Conservation (phyloP, 306 rosid species). For the Cucurbita pepo region DNA sequence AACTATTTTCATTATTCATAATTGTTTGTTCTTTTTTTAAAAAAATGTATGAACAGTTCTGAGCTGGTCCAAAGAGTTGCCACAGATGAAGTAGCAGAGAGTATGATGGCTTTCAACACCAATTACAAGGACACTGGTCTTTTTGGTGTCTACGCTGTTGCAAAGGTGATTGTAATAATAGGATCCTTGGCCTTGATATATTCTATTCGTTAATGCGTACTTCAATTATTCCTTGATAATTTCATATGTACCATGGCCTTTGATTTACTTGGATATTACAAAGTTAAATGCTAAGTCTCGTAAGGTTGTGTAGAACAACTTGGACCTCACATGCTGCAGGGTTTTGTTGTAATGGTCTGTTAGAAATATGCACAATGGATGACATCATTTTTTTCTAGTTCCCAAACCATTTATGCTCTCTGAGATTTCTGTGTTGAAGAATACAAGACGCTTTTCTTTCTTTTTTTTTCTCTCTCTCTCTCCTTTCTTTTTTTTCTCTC, state of each 20-base stretch:
- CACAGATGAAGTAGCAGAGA: conserved; percentile 67
- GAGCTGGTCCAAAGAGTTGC: conserved; percentile 71
- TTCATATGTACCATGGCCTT: background rate
- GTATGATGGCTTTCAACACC: conserved; percentile 91
- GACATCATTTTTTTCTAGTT: background rate
- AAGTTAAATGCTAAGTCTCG: background rate
- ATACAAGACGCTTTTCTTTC: background rate
- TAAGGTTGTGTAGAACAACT: background rate
- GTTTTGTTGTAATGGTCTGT: background rate
- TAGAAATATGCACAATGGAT: background rate
- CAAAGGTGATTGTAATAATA: conserved; percentile 32
- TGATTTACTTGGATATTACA: background rate
- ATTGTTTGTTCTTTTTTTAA: conserved; percentile 4
- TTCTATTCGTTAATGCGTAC: background rate
- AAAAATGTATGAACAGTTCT: conserved; percentile 28
- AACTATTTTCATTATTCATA: background rate
- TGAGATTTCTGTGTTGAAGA: background rate
- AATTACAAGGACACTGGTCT: conserved; percentile 87
- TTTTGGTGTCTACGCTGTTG: conserved; percentile 80
- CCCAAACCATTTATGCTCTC: background rate
- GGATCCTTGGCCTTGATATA: background rate
- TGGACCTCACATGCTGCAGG: background rate
- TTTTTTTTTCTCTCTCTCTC: background rate
- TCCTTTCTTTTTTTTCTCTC: background rate
- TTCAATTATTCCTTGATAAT: background rate